Evolutionary conservation across 2,329 filamentous ascomycete genomes (phyloP).

Genomic region (Penicillium sp.): DNA sequence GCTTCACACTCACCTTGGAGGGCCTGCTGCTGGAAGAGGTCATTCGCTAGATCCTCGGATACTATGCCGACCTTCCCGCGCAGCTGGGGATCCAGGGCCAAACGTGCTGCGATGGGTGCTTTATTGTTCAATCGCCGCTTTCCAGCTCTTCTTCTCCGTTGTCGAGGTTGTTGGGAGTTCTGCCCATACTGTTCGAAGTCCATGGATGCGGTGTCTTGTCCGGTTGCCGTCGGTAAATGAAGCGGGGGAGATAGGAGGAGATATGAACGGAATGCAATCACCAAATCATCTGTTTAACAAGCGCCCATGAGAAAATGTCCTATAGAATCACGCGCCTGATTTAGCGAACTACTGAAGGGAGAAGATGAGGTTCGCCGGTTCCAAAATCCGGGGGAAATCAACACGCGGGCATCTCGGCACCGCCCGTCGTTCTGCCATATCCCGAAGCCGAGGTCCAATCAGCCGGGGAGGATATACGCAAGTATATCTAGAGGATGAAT

Average conservation of each 20-base stretch:
- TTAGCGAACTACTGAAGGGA: conserved; percentile 10
- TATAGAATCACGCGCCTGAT: conserved; percentile 2
- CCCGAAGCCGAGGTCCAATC: conserved; percentile 40
- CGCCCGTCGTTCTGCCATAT: conserved; percentile 35
- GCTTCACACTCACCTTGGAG: conserved; percentile 50
- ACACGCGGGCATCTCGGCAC: conserved; percentile 30
- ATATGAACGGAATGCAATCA: conserved; percentile 23
- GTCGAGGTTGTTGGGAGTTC: conserved; percentile 49
- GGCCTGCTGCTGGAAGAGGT: conserved; percentile 66
- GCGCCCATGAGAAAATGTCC: conserved; percentile 6
- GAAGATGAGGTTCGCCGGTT: conserved; percentile 17
- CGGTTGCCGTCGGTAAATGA: conserved; percentile 26
- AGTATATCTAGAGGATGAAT: not conserved
- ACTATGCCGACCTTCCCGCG: conserved; percentile 82
- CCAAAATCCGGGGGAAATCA: conserved; percentile 35
- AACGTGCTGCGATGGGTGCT: conserved; percentile 71
- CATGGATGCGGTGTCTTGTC: conserved; percentile 35
- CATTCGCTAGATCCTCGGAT: conserved; percentile 79
- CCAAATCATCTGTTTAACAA: not conserved
- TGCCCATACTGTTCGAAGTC: conserved; percentile 43
- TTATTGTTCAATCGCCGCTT: conserved; percentile 58
- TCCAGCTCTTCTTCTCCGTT: conserved; percentile 50
- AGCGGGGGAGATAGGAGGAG: not conserved
- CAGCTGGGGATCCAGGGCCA: conserved; percentile 81
- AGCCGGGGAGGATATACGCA: not conserved